Conservation (phyloP, 1,139 yeast genomes). For the Sugiyamaella xylanicola region DNA sequence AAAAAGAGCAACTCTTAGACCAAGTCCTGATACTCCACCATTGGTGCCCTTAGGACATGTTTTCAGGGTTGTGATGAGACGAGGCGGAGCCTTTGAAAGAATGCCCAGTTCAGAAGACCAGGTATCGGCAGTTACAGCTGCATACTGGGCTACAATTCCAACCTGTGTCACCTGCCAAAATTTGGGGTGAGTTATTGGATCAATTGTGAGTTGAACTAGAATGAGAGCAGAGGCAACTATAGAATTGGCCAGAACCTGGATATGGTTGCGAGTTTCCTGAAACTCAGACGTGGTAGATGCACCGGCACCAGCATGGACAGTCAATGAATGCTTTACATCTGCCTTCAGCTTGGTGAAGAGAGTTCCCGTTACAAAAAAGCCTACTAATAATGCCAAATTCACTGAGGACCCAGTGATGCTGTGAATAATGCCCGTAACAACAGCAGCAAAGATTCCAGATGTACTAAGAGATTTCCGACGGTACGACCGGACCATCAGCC, state of each 20-base stretch:
- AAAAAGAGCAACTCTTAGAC: conserved; percentile 45
- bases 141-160: conserved; percentile 49
- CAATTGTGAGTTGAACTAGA: conserved; percentile 23
- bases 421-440: conserved; percentile 47
- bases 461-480: conserved; percentile 45
- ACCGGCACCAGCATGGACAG: conserved; percentile 27
- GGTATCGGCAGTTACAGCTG: conserved; percentile 53
- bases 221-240: conserved; percentile 41
- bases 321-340: conserved; percentile 38
- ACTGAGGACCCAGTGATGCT: conserved; percentile 45
- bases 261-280: conserved; percentile 42
- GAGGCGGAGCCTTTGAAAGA: conserved; percentile 45
- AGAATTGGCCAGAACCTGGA: conserved; percentile 51
- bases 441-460: conserved; percentile 45
- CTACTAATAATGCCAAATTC: conserved; percentile 42
- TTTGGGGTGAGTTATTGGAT: not conserved
- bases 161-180: conserved; percentile 27
- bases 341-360: conserved; percentile 46
- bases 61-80: conserved; percentile 48
- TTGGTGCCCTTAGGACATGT: conserved; percentile 54
- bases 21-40: conserved; percentile 50
- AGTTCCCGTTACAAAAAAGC: conserved; percentile 48
- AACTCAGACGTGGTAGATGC: conserved; percentile 24
- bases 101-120: conserved; percentile 56
- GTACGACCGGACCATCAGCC: conserved; percentile 38